A percentile compares a stretch with the other conserved stretches of the same genome.
Conservation (phyloP, 805 yeast species). For the Komagataella ulmi region DNA sequence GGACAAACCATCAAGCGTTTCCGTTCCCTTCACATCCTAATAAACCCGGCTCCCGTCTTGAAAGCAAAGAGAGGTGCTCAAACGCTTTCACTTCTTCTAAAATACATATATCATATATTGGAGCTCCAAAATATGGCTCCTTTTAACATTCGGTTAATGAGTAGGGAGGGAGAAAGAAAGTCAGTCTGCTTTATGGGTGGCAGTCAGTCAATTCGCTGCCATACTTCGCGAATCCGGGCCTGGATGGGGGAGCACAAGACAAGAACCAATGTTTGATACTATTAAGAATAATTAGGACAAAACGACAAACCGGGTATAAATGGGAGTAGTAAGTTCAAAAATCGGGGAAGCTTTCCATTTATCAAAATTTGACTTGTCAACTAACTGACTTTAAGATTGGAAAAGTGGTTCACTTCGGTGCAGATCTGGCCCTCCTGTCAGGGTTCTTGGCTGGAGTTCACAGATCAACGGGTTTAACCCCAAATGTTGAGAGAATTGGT, state of each 20-base stretch:
- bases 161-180: neutral
- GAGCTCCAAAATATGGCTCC: neutral
- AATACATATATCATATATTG: neutral
- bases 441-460: constrained; percentile 63
- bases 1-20: neutral
- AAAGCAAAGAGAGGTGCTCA: neutral
- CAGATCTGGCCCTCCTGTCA: constrained; percentile 50
- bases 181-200: neutral
- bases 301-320: neutral
- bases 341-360: neutral
- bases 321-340: neutral
- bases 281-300: neutral
- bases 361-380: neutral
- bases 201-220: neutral
- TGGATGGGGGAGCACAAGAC: neutral
- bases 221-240: neutral
- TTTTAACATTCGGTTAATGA: neutral
- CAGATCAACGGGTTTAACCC: constrained; percentile 57
- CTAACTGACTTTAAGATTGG: constrained; percentile 22
- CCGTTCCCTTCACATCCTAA: neutral
- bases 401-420: constrained; percentile 40
- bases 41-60: neutral
- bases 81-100: neutral
- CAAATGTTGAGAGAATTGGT: constrained; percentile 35
- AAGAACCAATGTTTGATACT: neutral